Evolutionary conservation across 2,329 filamentous ascomycete genomes (phyloP), one percentile per base, ranked within the genome.

Genomic region (Fusarium secorum): DNA sequence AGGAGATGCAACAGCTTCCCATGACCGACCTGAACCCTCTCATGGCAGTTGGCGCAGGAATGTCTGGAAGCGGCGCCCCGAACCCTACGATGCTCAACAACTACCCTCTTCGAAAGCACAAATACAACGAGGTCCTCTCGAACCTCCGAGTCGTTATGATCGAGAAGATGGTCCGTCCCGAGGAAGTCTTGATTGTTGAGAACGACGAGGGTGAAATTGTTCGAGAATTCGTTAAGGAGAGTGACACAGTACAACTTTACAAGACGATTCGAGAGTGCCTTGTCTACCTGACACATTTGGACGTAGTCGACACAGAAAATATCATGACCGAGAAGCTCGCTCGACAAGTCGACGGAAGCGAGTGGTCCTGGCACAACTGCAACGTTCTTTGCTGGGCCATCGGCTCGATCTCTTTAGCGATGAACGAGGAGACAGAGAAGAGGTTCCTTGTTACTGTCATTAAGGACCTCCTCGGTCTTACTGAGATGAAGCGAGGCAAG

Each of bases 281-380:
- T 56, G 96, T 99, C 61, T 99, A 98, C 81, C 87, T 99, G 60
- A 99, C 97, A 36, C 96, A 99, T 85, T 84, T 99, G 77, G 96
- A 99, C 78, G 97, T 99, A 42, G 91, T 97, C 68, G 96, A 99
- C 79, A 99, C 95, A 2, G 96, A 99, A 82, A 93, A 93, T 70
- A 99, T 99, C 84, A 99, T 99, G 97, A 98, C 96, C 8, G 97
- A 99, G 79, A 99, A 99, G 84, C 87, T 99, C 57, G 91, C 94
- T 35, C 92, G 94, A 74, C 96, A 99, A 82, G 96, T 99, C 17
- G 96, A 99, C 79, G 94, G 94, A 26, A 88, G 89, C 4, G 97
- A 99, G 82, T 99, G 96, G 96, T 99, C 97, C 11, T 99, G 96
- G 96, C 93, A 95, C 71, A 99, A 99, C 84, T 99, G 96, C 89